Evolutionary conservation across 2,329 filamentous ascomycete genomes (phyloP).

Genomic region (Pseudogymnoascus sp.): DNA sequence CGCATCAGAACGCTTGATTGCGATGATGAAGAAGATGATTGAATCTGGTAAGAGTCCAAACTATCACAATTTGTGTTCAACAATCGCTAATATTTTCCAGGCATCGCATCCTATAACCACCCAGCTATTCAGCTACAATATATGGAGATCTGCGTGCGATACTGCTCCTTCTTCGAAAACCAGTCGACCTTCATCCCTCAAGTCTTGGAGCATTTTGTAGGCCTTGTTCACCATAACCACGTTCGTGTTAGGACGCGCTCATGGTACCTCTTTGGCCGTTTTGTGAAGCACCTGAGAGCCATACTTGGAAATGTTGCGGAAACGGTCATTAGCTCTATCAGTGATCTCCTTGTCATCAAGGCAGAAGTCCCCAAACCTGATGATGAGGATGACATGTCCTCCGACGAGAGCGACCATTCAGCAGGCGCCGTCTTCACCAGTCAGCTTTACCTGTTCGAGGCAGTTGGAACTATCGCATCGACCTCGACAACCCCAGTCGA

Average conservation of each 20-base stretch:
- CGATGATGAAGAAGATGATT: slow-evolving; percentile 95
- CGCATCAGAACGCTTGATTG: slow-evolving; percentile 72
- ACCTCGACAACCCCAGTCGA: slow-evolving; percentile 67
- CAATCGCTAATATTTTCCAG: slow-evolving; percentile 38
- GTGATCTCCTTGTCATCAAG: slow-evolving; percentile 81
- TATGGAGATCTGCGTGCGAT: slow-evolving; percentile 96
- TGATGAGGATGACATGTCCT: slow-evolving; percentile 81
- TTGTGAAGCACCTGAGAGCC: slow-evolving; percentile 77
- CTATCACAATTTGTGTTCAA: slow-evolving; percentile 6
- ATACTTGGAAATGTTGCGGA: slow-evolving; percentile 86
- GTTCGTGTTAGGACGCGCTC: slow-evolving; percentile 81
- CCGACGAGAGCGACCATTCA: slow-evolving; percentile 81
- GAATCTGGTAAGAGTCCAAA: slow-evolving; percentile 63
- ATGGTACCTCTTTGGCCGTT: slow-evolving; percentile 93
- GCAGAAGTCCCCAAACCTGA: slow-evolving; percentile 76
- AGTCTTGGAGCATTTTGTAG: slow-evolving; percentile 85
- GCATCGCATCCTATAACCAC: slow-evolving; percentile 77
- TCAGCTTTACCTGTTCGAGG: slow-evolving; percentile 90
- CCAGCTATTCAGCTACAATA: slow-evolving; percentile 91
- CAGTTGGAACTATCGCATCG: slow-evolving; percentile 86
- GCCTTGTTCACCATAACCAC: slow-evolving; percentile 80
- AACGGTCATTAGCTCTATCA: slow-evolving; percentile 82
- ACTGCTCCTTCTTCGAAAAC: slow-evolving; percentile 84
- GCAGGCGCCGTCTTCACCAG: slow-evolving; percentile 86
- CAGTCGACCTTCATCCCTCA: slow-evolving; percentile 74